Base-by-base conservation (phyloP, 1,139 yeast genomes). In the Pichia sp. region DNA sequence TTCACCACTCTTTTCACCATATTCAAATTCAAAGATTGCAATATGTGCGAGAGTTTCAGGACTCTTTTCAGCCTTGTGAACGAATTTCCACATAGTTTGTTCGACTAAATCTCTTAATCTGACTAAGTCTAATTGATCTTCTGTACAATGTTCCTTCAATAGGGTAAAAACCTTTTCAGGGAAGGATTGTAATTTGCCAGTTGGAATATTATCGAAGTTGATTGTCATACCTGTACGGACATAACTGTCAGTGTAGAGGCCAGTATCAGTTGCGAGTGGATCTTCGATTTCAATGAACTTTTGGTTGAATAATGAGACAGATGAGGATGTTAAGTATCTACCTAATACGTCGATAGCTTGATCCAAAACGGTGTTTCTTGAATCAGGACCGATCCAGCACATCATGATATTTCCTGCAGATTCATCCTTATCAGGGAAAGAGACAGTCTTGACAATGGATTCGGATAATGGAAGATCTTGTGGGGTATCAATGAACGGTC, bases 391-490 rank as follows among this genome's bases (percentile, higher is more conserved):
- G 46, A 88, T 75, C 95, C 96, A 93, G 3, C 86, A 71, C 32
- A 93, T 68, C 30, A 77, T 63, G 1, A 88, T 63, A 58, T 88
- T 96, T 28, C 96, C 96, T 67, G 82, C 79, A 7, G 87, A 75
- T 64, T 90, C 97, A 61, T 90, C 97, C 47, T 79, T 76, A 57
- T 93, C 98, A 1, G 99, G 96, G 61, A 93, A 93, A 51, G 81
- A 85, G 30, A 90, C 77, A 10, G 71, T 73, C 41, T 77, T 74
- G 17, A 76, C 68, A n/a, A 69, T 60, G 3, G 62, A 58, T 45
- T 70, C 56, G 4, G 58, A 44, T 17, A 75, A 65, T 5, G 74
- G 71, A 34, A 62, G 61, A n/a, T 60, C 66, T 44, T 76, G 72
- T n/a, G 69, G 67, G 0, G 93, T 80, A 59, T 90, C 96, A 12